phyloP scores from a whole-genome alignment of 352 stramenopile species.

The Pythium folliculosum region DNA sequence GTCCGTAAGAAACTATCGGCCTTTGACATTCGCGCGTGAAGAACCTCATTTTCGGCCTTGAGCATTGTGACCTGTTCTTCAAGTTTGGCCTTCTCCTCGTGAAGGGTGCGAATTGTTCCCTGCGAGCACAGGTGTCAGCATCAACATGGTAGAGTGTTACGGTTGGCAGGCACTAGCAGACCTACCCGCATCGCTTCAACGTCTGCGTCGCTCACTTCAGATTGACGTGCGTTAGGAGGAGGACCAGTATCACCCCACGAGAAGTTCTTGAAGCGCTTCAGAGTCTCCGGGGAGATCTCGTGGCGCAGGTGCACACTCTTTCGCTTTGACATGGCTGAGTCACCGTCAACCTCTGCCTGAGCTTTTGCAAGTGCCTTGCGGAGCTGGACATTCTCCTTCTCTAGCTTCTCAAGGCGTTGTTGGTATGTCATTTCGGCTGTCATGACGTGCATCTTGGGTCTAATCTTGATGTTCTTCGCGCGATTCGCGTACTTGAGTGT shows the following conservation, averaged over 20 bases:
- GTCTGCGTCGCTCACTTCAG: slow-evolving; percentile 15
- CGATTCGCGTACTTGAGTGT: slow-evolving; percentile 90
- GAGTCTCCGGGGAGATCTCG: slow-evolving; percentile 36
- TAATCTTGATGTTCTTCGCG: slow-evolving; percentile 91
- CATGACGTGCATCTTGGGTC: slow-evolving; percentile 82
- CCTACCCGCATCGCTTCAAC: slow-evolving; percentile 34
- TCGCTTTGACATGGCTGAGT: slow-evolving; percentile 31
- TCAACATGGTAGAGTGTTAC: not conserved
- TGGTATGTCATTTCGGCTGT: slow-evolving; percentile 68
- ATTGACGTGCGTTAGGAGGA: not conserved
- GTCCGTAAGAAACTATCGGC: slow-evolving; percentile 30
- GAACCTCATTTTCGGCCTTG: slow-evolving; percentile 29
- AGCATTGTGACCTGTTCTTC: slow-evolving; percentile 33
- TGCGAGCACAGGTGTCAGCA: slow-evolving; percentile 16
- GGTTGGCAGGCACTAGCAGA: not conserved
- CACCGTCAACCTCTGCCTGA: slow-evolving; percentile 32
- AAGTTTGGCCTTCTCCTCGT: slow-evolving; percentile 35
- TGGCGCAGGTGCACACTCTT: slow-evolving; percentile 40
- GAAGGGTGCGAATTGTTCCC: slow-evolving; percentile 35
- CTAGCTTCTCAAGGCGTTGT: slow-evolving; percentile 57
- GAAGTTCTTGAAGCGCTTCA: slow-evolving; percentile 51
- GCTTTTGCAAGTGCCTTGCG: slow-evolving; percentile 38
- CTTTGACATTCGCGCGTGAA: slow-evolving; percentile 28
- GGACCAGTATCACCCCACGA: slow-evolving; percentile 22
- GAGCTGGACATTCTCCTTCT: slow-evolving; percentile 52